Conservation (phyloP, 495 filamentous ascomycete species). For the Pyrenula massariospora region DNA sequence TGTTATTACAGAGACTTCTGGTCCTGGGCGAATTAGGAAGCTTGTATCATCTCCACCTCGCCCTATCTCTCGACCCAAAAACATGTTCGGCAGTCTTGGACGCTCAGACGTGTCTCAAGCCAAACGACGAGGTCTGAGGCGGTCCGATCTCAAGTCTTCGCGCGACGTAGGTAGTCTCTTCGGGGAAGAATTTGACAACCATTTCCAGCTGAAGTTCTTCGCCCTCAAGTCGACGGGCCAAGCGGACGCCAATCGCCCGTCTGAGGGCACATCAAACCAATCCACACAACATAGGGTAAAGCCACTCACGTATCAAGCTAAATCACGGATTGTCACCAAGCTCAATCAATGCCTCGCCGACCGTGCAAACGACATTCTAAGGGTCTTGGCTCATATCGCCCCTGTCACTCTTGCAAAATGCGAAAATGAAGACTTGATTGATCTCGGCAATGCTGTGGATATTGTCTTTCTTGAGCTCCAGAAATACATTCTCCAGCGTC, state of each 20-base stretch:
- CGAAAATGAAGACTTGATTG: neutral
- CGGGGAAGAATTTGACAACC: neutral
- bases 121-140: neutral
- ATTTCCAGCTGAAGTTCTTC: neutral
- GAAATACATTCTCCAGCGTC: neutral
- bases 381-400: neutral
- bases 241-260: neutral
- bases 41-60: neutral
- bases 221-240: neutral
- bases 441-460: neutral
- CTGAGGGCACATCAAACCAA: neutral
- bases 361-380: neutral
- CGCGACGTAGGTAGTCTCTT: neutral
- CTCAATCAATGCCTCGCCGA: neutral
- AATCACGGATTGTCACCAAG: neutral
- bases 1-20: no score
- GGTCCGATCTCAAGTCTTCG: neutral
- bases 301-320: neutral
- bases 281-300: neutral
- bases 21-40: neutral
- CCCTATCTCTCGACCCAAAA: neutral
- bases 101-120: neutral
- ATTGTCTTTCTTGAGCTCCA: neutral
- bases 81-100: neutral
- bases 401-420: neutral